These are phyloP conservation scores for Zelonia costaricensis DNA, from an alignment of 208 protist genomes.

Conservation along the genomic window DNA sequence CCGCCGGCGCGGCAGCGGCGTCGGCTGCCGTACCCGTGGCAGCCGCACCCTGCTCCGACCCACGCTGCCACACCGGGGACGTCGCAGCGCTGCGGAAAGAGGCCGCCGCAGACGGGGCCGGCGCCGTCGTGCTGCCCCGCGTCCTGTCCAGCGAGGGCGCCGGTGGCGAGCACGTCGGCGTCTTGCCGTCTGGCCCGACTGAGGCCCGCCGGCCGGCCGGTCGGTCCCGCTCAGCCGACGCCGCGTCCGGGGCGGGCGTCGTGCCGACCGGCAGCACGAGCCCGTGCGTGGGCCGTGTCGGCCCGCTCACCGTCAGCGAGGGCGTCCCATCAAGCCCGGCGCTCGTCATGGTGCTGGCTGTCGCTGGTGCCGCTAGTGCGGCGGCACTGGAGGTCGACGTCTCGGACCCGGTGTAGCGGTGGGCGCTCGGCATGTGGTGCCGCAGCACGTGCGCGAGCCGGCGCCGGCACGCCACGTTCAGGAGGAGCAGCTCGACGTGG, in stretches of 20 bases:
- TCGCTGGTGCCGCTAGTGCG: background rate
- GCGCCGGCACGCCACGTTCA: constrained; percentile 64
- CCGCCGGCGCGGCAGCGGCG: background rate
- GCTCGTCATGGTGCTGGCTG: background rate
- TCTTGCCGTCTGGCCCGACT: background rate
- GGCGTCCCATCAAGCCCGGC: background rate
- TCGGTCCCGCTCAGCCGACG: too few species aligned
- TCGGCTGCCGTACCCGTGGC: background rate
- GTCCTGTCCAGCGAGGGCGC: too few species aligned
- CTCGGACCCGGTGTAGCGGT: constrained; percentile 3
- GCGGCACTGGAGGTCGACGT: background rate
- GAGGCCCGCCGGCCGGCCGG: too few species aligned
- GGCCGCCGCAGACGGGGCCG: too few species aligned
- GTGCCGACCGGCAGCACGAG: background rate
- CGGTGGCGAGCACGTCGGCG: background rate
- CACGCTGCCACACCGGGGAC: background rate
- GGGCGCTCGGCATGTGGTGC: background rate
- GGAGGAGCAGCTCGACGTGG: constrained; percentile 69
- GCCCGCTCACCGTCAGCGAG: background rate
- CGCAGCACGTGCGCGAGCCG: constrained; percentile 38
- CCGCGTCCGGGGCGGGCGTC: too few species aligned
- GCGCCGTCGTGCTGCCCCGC: too few species aligned
- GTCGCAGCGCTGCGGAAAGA: background rate
- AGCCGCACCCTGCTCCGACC: background rate
- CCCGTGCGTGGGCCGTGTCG: background rate